Base-by-base conservation (phyloP, 2,329 filamentous ascomycete species). In the Boeremia lycopersici region DNA sequence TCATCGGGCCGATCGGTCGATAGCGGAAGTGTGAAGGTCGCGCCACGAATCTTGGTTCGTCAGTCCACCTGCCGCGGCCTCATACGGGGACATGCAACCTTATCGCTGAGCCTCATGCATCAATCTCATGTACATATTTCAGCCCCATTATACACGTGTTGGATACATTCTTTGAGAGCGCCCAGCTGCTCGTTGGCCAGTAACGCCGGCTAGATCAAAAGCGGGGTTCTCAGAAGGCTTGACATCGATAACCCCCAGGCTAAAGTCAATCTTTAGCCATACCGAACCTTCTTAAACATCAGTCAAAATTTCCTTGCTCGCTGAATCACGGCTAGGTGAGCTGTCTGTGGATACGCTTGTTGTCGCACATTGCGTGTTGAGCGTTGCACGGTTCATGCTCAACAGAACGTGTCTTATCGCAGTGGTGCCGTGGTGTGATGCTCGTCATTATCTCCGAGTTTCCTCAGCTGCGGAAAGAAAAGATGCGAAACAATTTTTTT, bases 21-120 rank as follows among this genome's bases (percentile, higher is more conserved):
- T 64, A 60, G 44, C 48, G 49, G 45, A 42, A 51, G 46, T 47
- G 55, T 61, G 62, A 62, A 59, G 25, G 58, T 64, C 60, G 62
- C 63, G 63, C 63, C 63, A 68, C 61, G 54, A 56, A 47, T 28
- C 19, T 53, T 10, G 49, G 48, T 43, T 29, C 54, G 43, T 67
- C 65, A 68, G 57, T 54, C 62, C 65, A 65, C 59, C 45, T 28
- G 49, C 43, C 19, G 34, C 25, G 39, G 42, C 28, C 36, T 41
- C 42, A 15, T 40, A 12, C 19, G 45, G 1, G 12, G 30, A 25
- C 12, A 33, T 46, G 45, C 42, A 46, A 48, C 43, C 30, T 48
- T 52, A 55, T 49, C 34, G 33, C 19, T 44, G 42, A 61, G 56
- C 49, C 51, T 55, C 56, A 54, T 26, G 26, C 11, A 17, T 28